Percentiles rank a stretch among this genome's conserved stretches.
These are phyloP conservation scores for Pilatotrama ljubarskyi DNA, from an alignment of 768 basidiomycete species.

Conservation along the genomic window DNA sequence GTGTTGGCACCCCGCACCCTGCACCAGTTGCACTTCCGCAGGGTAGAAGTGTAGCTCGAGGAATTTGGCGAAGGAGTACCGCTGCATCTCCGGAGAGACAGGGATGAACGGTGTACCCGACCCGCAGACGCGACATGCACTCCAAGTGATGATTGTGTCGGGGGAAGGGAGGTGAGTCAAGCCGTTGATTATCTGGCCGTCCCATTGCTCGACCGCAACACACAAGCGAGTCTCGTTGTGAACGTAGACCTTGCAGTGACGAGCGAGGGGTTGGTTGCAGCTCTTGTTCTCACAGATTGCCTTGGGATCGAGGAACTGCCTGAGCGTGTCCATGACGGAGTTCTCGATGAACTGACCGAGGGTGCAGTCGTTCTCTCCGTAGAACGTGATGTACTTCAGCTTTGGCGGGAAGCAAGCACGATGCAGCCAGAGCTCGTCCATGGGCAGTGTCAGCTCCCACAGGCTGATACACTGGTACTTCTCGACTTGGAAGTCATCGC, in stretches of 20 bases:
- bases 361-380: constrained; percentile 90
- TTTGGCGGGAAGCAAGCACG: constrained; percentile 78
- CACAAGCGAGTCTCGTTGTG: constrained; percentile 84
- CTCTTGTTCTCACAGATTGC: constrained; percentile 81
- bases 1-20: constrained; percentile 88
- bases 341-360: constrained; percentile 92
- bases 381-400: constrained; percentile 79
- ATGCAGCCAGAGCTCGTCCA: constrained; percentile 62
- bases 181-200: constrained; percentile 68
- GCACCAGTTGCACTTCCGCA: constrained; percentile 79
- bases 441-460: constrained; percentile 78
- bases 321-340: constrained; percentile 64
- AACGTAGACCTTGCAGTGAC: constrained; percentile 88
- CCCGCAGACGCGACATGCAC: constrained; percentile 76
- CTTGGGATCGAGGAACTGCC: constrained; percentile 70
- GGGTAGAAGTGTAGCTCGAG: constrained; percentile 96
- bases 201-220: constrained; percentile 88
- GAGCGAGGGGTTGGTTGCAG: constrained; percentile 77
- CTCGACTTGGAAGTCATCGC: constrained; percentile 85
- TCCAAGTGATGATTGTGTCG: constrained; percentile 89
- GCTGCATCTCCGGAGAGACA: constrained; percentile 87
- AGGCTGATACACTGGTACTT: constrained; percentile 90
- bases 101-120: constrained; percentile 86
- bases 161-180: constrained; percentile 50
- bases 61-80: constrained; percentile 95